Evolutionary conservation across 306 rosid species (phyloP).

Genomic region (Sesbania bispinosa): DNA sequence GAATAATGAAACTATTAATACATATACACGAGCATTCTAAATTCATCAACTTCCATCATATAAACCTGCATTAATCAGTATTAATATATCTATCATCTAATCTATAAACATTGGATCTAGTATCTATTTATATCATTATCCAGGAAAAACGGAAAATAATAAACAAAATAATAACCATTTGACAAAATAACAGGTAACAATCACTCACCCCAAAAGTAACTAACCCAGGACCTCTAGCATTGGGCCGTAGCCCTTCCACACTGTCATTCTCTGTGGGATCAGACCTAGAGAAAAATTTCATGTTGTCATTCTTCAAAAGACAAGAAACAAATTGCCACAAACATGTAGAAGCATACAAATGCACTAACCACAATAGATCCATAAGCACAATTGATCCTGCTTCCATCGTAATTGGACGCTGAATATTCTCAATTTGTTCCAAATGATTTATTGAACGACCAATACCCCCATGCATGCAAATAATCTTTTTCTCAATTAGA

Average conservation of each 20-base stretch:
- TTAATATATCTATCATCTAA: not conserved
- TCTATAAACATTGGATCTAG: not conserved
- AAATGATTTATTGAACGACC: conserved; percentile 95
- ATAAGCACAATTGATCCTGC: conserved; percentile 97
- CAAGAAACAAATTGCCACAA: not conserved
- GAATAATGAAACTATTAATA: not conserved
- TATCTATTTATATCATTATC: not conserved
- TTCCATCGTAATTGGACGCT: conserved; percentile 97
- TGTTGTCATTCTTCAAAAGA: conserved; percentile 26
- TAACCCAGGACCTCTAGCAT: conserved; percentile 98
- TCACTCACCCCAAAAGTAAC: conserved; percentile 98
- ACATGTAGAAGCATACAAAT: conserved; percentile 20
- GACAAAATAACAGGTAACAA: conserved; percentile 17
- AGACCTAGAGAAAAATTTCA: conserved; percentile 62
- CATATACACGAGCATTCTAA: not conserved
- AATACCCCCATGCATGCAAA: conserved; percentile 99
- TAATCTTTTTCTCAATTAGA: conserved; percentile 88
- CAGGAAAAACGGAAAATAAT: not conserved
- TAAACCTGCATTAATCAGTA: too few relatives aligned
- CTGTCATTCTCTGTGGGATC: conserved; percentile 98
- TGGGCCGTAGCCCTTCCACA: conserved; percentile 94
- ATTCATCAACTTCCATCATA: too few relatives aligned
- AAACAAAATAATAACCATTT: not conserved
- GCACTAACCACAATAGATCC: conserved; percentile 92
- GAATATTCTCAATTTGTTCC: conserved; percentile 89